Percentiles rank a stretch among this genome's conserved stretches.
Evolutionary conservation across 2,329 filamentous ascomycete species (phyloP).

Genomic region (Nemania sp.): DNA sequence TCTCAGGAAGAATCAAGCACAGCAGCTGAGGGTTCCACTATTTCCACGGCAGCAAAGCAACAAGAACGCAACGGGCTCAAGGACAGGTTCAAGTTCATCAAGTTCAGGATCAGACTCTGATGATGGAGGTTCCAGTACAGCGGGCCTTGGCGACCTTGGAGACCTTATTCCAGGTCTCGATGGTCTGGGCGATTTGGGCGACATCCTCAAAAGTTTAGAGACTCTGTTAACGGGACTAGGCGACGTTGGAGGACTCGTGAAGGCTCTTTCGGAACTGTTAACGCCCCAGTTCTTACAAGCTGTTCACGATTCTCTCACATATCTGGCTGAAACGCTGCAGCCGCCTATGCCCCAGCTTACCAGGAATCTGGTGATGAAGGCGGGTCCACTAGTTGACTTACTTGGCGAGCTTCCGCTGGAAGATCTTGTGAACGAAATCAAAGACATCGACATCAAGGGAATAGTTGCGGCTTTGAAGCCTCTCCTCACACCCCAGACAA

Average conservation of each 20-base stretch:
- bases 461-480: slow-evolving; percentile 42
- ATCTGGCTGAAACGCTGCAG: slow-evolving; percentile 44
- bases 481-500: slow-evolving; percentile 31
- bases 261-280: slow-evolving; percentile 40
- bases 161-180: slow-evolving; percentile 32
- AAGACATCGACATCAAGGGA: slow-evolving; percentile 42
- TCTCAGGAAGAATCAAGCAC: slow-evolving; percentile 41
- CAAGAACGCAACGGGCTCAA: slow-evolving; percentile 28
- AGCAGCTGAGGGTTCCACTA: slow-evolving; percentile 34
- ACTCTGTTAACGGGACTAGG: slow-evolving; percentile 33
- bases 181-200: slow-evolving; percentile 34
- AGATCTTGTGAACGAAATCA: slow-evolving; percentile 37
- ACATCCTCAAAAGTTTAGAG: slow-evolving; percentile 32
- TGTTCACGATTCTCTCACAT: slow-evolving; percentile 47
- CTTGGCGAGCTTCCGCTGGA: slow-evolving; percentile 42
- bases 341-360: slow-evolving; percentile 42
- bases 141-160: slow-evolving; percentile 26
- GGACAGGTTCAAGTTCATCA: slow-evolving; percentile 23
- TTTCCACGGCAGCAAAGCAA: slow-evolving; percentile 30
- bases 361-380: slow-evolving; percentile 35
- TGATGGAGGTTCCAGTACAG: not conserved
- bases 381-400: slow-evolving; percentile 34
- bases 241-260: slow-evolving; percentile 36
- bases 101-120: slow-evolving; percentile 24
- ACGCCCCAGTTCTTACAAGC: slow-evolving; percentile 46